phyloP scores from a whole-genome alignment of 768 basidiomycete species.

The Serendipita sp. region DNA sequence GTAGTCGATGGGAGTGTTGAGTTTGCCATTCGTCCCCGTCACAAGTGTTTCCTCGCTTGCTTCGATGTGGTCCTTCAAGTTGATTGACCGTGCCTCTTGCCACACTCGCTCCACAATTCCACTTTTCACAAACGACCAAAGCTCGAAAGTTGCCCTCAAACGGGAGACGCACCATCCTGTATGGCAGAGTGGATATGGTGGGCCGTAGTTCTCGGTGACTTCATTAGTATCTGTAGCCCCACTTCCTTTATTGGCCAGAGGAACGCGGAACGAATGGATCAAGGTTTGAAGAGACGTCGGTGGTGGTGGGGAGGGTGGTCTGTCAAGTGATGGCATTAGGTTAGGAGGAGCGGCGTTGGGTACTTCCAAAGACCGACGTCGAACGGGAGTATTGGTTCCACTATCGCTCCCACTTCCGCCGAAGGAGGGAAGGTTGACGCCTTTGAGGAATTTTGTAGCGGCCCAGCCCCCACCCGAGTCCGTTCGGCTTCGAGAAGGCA shows the following conservation, averaged over 20 bases:
- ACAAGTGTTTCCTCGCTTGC: slow-evolving; percentile 21
- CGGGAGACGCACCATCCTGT: slow-evolving; percentile 77
- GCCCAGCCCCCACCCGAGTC: background rate
- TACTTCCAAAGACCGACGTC: background rate
- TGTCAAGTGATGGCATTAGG: slow-evolving; percentile 24
- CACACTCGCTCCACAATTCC: slow-evolving; percentile 75
- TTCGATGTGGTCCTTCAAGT: slow-evolving; percentile 5
- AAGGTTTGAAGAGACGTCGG: slow-evolving; percentile 56
- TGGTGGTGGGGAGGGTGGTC: slow-evolving; percentile 22
- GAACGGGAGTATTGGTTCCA: background rate
- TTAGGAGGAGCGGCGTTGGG: slow-evolving; percentile 14
- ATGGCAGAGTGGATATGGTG: slow-evolving; percentile 66
- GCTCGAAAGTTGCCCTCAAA: slow-evolving; percentile 69
- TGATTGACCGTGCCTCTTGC: slow-evolving; percentile 42
- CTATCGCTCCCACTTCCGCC: background rate
- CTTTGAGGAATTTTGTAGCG: background rate
- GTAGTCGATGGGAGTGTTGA: slow-evolving; percentile 6
- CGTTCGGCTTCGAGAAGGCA: background rate
- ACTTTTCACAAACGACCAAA: slow-evolving; percentile 79
- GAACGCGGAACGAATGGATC: slow-evolving; percentile 15
- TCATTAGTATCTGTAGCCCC: slow-evolving; percentile 22
- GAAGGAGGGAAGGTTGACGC: background rate
- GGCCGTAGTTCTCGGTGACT: slow-evolving; percentile 15
- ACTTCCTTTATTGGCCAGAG: slow-evolving; percentile 15
- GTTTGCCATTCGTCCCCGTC: slow-evolving; percentile 2